Evolutionary conservation across 1,139 yeast genomes (phyloP), one percentile per base, ranked within the genome.

Genomic region (Taiozyma onychis): DNA sequence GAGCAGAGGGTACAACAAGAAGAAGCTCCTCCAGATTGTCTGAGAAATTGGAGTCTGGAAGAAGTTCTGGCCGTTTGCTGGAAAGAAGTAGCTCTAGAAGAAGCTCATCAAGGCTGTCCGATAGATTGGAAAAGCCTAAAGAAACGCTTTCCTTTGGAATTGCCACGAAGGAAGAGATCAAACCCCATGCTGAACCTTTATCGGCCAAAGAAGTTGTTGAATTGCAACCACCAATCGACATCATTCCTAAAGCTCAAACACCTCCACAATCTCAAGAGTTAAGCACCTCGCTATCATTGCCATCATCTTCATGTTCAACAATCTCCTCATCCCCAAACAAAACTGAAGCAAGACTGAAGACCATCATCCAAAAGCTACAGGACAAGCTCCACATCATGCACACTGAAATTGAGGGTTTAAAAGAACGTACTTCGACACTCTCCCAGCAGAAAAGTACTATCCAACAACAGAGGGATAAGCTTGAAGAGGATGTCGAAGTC

Each of bases 401-500:
- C 28, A 62, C 60, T 10, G 72, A 73, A 13, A 21, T 21, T 22
- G 27, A 39, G 5, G 11, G 28, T 5, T 39, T 39, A 14, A 39
- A 39, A 39, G 6, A 39, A 14, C 42, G 13, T 13, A 39, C 11
- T 9, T 13, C 10, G n/a, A 18, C 4, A 14, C 16, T 39, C 5
- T 39, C 42, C 26, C n/a, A 21, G 11, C 27, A 39, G 27, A 39
- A 39, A 14, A 8, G 10, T 22, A 39, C 8, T 8, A 21, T 39
- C 11, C 26, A 39, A 7, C n/a, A 21, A 21, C 26, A 39, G 9
- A 10, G 16, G 8, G 42, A 10, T 39, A 16, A 57, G 30, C 59
- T 63, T 16, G 69, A 76, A 14, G 81, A 78, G 43, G 66, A 71
- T 0, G 54, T 83, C 22, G 91, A 85, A 56, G 67, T 76, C 61